phyloP scores from a whole-genome alignment of 208 protist genomes.

The Leishmania braziliensis region DNA sequence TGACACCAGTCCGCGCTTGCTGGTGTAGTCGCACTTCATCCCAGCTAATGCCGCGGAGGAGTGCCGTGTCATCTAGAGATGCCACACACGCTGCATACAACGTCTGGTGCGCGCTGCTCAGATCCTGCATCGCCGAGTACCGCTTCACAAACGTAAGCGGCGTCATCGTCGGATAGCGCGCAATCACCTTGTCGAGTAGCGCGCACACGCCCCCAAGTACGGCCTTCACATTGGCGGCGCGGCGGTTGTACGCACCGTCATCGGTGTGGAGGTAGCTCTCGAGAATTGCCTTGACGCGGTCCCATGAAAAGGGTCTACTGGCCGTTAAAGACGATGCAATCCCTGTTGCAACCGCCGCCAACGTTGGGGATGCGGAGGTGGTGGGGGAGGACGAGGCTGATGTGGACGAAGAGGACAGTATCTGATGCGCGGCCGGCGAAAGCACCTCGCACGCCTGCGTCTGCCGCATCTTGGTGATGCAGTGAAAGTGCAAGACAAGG shows the following conservation, averaged over 20 bases:
- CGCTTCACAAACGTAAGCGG: slow-evolving; percentile 29
- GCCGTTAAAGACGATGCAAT: neutral
- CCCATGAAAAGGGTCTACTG: slow-evolving; percentile 19
- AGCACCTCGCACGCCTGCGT: slow-evolving; percentile 26
- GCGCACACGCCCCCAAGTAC: slow-evolving; percentile 42
- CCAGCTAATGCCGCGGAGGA: slow-evolving; percentile 25
- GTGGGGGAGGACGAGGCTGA: neutral
- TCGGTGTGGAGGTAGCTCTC: slow-evolving; percentile 20
- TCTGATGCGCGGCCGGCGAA: slow-evolving; percentile 15
- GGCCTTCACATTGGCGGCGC: slow-evolving; percentile 33
- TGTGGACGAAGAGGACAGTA: neutral
- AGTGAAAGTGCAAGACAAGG: slow-evolving; percentile 44
- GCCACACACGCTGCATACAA: slow-evolving; percentile 34
- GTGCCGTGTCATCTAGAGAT: slow-evolving; percentile 25
- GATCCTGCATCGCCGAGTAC: slow-evolving; percentile 26
- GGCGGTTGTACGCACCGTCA: slow-evolving; percentile 8
- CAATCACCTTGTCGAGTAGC: slow-evolving; percentile 37
- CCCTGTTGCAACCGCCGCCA: neutral
- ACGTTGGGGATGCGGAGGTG: neutral
- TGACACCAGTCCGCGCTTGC: neutral
- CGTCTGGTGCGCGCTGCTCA: slow-evolving; percentile 29
- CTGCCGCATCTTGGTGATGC: slow-evolving; percentile 29
- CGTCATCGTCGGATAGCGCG: slow-evolving; percentile 38
- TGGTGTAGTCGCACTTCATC: slow-evolving; percentile 4
- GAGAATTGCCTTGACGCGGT: slow-evolving; percentile 14